Conservation (phyloP, 441 rosid species). For the Gossypium gossypioides region DNA sequence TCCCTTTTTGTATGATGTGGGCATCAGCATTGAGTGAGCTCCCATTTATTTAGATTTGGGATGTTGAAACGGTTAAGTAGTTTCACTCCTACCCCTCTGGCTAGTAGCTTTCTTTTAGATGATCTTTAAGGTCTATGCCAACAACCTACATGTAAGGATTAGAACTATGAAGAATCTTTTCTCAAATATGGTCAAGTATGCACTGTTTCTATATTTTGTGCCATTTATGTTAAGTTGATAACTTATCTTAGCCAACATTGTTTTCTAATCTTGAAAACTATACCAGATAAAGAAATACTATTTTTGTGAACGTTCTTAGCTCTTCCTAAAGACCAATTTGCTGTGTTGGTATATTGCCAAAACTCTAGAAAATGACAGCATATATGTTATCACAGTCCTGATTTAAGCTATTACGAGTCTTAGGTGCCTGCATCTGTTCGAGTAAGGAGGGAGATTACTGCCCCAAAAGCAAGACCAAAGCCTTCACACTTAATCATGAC, state of each 20-base stretch:
- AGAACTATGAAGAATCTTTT: background rate
- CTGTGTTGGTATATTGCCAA: background rate
- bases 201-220: background rate
- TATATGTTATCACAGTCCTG: background rate
- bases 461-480: constrained; percentile 62
- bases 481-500: constrained; percentile 25
- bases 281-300: background rate
- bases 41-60: too few relatives aligned
- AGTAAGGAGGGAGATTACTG: constrained; percentile 72
- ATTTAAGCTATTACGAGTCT: constrained; percentile 27
- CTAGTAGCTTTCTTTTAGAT: background rate
- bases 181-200: background rate
- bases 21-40: too few relatives aligned
- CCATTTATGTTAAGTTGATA: background rate
- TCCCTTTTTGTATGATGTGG: background rate
- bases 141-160: background rate
- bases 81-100: too few relatives aligned
- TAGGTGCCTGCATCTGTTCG: constrained; percentile 89
- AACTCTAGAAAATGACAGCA: background rate
- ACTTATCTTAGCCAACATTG: too few relatives aligned
- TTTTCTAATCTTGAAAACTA: background rate
- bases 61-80: background rate
- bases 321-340: background rate
- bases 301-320: background rate
- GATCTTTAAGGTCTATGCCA: background rate